Evolutionary conservation across 306 rosid genomes (phyloP), one percentile per base, ranked within the genome.

Genomic region (Psophocarpus tetragonolobus): DNA sequence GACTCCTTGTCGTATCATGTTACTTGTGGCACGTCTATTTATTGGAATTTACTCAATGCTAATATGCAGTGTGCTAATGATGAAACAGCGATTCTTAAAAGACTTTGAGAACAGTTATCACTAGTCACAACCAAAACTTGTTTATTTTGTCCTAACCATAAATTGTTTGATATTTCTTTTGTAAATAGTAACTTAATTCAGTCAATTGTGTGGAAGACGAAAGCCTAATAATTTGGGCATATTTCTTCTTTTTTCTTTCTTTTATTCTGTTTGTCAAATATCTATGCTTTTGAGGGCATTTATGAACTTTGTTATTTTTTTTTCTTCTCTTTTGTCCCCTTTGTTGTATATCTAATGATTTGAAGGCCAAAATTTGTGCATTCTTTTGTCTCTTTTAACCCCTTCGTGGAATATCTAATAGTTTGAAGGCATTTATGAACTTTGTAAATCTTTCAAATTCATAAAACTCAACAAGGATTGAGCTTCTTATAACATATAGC

Each of bases 31-130:
- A 45, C 54, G 64, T 32, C 12, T 63, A 69, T 44, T 39, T 78
- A 11, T 44, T 21, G 78, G 77, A 36, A 60, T 81, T 61, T 38
- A 69, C 50, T 75, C n/a, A 41, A 38, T 70, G 50, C 36, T 58
- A 54, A 41, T 26, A 50, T 66, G 69, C n/a, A 45, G 4, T 26
- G 35, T 56, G 32, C 54, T 45, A 39, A 39, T 32, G 36, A 60
- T 60, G 61, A 61, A 75, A 63, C 38, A 17, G 48, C 8, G 27
- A 23, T 36, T 4, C 24, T 70, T 20, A 57, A 60, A 53, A 45
- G 62, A 29, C 45, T 67, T 51, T 56, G 53, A 71, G 30, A 50
- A 65, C 42, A 21, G 13, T 47, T 44, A 71, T 62, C 65, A 58
- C 21, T 14, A 60, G 14, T 58, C 30, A 9, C 70, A 48, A 30